Conservation (phyloP, 257 asterid genomes). For the Dorcoceras hygrometricum region DNA sequence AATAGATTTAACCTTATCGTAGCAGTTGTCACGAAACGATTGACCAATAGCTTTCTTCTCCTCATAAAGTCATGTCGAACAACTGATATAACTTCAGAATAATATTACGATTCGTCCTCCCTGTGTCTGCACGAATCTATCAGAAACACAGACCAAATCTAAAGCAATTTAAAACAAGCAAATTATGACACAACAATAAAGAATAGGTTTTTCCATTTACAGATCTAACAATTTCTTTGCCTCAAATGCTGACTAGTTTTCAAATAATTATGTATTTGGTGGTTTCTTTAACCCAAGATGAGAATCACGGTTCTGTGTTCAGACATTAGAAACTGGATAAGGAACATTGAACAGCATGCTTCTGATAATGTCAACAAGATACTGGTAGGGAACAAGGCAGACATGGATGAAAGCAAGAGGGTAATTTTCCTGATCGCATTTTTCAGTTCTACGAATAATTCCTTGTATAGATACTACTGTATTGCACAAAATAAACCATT, state of each 20-base stretch:
- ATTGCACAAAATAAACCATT: conserved; percentile 4
- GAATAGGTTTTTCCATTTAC: background rate
- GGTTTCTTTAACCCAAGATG: conserved; percentile 9
- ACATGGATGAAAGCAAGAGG: conserved; percentile 73
- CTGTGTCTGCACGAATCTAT: too few relatives aligned
- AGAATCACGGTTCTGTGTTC: conserved; percentile 20
- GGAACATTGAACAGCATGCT: conserved; percentile 65
- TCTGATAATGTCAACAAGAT: conserved; percentile 63
- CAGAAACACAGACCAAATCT: too few relatives aligned
- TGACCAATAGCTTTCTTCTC: too few relatives aligned
- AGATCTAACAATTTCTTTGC: conserved; percentile 11
- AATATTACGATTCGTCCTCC: too few relatives aligned
- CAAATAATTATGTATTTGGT: conserved; percentile 5
- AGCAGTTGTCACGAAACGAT: too few relatives aligned
- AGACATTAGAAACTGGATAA: conserved; percentile 64
- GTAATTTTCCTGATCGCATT: conserved; percentile 21
- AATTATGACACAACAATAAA: too few relatives aligned
- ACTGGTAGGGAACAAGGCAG: conserved; percentile 65
- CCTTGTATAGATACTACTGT: conserved; percentile 9
- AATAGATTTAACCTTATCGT: too few relatives aligned
- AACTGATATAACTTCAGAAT: too few relatives aligned
- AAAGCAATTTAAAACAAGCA: too few relatives aligned
- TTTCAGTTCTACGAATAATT: background rate
- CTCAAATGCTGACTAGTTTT: background rate
- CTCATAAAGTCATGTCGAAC: too few relatives aligned